phyloP scores from a whole-genome alignment of 2,329 filamentous ascomycete species.

The Penicillium glabrum region DNA sequence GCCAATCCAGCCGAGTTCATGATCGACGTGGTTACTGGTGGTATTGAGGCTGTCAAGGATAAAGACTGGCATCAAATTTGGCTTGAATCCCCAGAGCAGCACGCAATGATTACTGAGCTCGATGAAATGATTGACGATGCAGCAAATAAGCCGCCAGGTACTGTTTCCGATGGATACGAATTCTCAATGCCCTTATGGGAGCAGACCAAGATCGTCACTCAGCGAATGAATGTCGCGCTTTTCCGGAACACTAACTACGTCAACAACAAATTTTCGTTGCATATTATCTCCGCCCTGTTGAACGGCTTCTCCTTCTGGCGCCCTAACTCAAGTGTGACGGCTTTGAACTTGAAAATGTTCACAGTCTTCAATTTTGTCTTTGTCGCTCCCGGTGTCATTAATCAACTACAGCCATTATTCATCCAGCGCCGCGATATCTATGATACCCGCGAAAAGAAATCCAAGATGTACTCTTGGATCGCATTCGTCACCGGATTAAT shows the following conservation, averaged over 20 bases:
- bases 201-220: constrained; percentile 66
- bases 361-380: constrained; percentile 64
- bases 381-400: constrained; percentile 46
- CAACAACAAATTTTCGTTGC: constrained; percentile 58
- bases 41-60: constrained; percentile 23
- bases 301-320: constrained; percentile 64
- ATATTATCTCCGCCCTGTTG: constrained; percentile 52
- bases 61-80: constrained; percentile 72
- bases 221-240: constrained; percentile 64
- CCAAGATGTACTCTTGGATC: constrained; percentile 72
- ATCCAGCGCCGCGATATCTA: constrained; percentile 70
- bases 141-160: constrained; percentile 43
- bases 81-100: constrained; percentile 62
- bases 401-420: constrained; percentile 63
- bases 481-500: constrained; percentile 70
- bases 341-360: constrained; percentile 74
- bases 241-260: constrained; percentile 68
- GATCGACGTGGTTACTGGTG: constrained; percentile 51
- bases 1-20: constrained; percentile 64
- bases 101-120: constrained; percentile 61
- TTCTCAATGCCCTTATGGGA: constrained; percentile 64
- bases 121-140: constrained; percentile 57
- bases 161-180: constrained; percentile 50
- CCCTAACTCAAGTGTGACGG: constrained; percentile 61
- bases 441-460: constrained; percentile 66